Base-by-base conservation (phyloP, 2,329 filamentous ascomycete genomes). In the Periconia macrospinosa region DNA sequence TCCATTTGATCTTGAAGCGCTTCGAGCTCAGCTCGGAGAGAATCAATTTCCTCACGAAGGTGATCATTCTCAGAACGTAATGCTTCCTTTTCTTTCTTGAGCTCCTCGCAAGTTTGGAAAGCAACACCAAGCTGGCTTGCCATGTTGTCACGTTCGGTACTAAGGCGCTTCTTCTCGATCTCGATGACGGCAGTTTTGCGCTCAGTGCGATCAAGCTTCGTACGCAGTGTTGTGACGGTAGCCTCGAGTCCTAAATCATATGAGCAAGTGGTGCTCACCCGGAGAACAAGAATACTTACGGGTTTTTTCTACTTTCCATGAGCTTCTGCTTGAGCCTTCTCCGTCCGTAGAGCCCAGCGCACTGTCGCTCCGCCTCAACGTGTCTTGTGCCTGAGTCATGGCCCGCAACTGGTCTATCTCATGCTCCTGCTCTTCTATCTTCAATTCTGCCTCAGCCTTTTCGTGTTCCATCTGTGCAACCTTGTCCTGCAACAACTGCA, bases 71-170 rank as follows among this genome's bases (percentile, higher is more conserved):
- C 74, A 7, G 57, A 56, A 15, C 52, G 57, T 40, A 76, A 52
- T 17, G 68, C 65, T 44, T 76, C 69, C 51, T 79, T 79, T 59
- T 80, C 79, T 9, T 59, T 70, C 66, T 76, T 78, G 30, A 80
- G 61, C 60, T 77, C 78, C 65, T 76, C 83, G 59, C 83, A 82
- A 33, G 82, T 84, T 52, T 79, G 77, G 49, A 83, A 86, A 5
- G 85, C 85, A 47, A 85, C 79, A 27, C 83, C 82, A 6, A 87
- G 78, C 62, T 87, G 86, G 48, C 80, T 80, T 46, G 88, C 78
- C 37, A 87, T 82, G 45, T 85, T 83, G 60, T 90, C 86, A 30
- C 86, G 82, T 70, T 90, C 88, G 30, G 83, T 79, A 2, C 80
- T 79, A 41, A 89, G 73, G 3, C 85, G 82, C 56, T 87, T 83